Evolutionary conservation across 2,329 filamentous ascomycete species (phyloP), one percentile per base, ranked within the genome.

Genomic region (Xylariaceae sp.): DNA sequence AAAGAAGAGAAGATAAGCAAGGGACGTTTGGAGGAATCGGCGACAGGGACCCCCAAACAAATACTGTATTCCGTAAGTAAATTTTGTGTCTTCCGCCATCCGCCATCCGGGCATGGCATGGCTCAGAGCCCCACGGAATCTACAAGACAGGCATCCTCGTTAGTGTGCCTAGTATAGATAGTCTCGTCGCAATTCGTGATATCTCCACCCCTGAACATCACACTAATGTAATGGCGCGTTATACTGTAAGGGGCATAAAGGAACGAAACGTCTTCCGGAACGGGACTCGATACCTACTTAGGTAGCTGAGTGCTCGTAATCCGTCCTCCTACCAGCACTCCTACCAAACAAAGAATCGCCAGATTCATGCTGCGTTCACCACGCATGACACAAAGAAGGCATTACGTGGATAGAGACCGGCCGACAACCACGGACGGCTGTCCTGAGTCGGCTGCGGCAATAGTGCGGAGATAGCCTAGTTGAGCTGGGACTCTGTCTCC

Each of bases 391-490:
- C 23, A 30, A 30, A 30, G 23, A 30, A 5, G 23, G 23, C 1
- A 30, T 30, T 30, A 30, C 23, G 23, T 30, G 23, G 23, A 30
- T 30, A 30, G 23, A 30, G 23, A 30, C 23, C 5, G 23, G 23
- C 18, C 47, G 52, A 39, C 30, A 44, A 44, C 42, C 42, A 39
- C 51, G 10, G 39, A 39, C 47, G 55, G 51, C 4, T 57, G 42
- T 59, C 35, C 49, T 57, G 50, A 44, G 50, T 53, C 55, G 61
- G 55, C 5, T 8, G 49, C 58, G 61, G 61, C 35, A 60, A 60
- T 62, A 60, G 49, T 10, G 47, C 61, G 61, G 61, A 48, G 13
- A 58, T 60, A 55, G 44, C 23, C 42, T 45, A 13, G 42, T 3
- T 51, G 23, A 9, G 9, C 10, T 37, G 18, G 23, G 11, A 13